Evolutionary conservation across 2,329 filamentous ascomycete genomes (phyloP).

Genomic region (Sclerotinia glacialis): DNA sequence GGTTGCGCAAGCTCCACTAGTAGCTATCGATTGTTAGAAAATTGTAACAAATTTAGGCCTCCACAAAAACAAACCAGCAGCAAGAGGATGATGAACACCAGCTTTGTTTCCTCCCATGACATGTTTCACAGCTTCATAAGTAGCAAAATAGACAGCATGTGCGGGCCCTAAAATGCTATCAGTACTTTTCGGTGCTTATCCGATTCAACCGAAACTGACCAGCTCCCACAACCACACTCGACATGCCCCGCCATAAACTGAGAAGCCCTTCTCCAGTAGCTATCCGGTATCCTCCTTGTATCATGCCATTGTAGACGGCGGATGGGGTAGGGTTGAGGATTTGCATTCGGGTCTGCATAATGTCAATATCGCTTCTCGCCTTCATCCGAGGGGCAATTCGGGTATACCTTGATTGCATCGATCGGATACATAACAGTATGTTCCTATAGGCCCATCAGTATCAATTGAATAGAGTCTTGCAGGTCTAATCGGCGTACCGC

Average conservation of each 20-base stretch:
- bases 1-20: constrained; percentile 90
- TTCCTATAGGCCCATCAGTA: constrained; percentile 57
- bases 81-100: constrained; percentile 86
- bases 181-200: constrained; percentile 25
- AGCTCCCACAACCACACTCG: constrained; percentile 91
- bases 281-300: constrained; percentile 90
- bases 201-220: constrained; percentile 54
- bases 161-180: constrained; percentile 68
- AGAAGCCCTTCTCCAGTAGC: constrained; percentile 84
- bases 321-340: constrained; percentile 80
- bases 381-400: constrained; percentile 15
- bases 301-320: constrained; percentile 82
- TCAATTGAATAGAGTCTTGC: constrained; percentile 25
- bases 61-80: constrained; percentile 65
- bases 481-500: constrained; percentile 31
- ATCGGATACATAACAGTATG: constrained; percentile 99
- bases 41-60: constrained; percentile 3
- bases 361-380: constrained; percentile 25
- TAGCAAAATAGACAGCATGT: constrained; percentile 97
- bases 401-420: constrained; percentile 85
- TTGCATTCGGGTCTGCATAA: constrained; percentile 87
- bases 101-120: constrained; percentile 87
- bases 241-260: constrained; percentile 94
- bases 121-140: constrained; percentile 96
- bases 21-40: constrained; percentile 58